A percentile compares a stretch with the other conserved stretches of the same genome.
phyloP scores from a whole-genome alignment of 371 early-diverging fungal species.

The Lichtheimia ornata region DNA sequence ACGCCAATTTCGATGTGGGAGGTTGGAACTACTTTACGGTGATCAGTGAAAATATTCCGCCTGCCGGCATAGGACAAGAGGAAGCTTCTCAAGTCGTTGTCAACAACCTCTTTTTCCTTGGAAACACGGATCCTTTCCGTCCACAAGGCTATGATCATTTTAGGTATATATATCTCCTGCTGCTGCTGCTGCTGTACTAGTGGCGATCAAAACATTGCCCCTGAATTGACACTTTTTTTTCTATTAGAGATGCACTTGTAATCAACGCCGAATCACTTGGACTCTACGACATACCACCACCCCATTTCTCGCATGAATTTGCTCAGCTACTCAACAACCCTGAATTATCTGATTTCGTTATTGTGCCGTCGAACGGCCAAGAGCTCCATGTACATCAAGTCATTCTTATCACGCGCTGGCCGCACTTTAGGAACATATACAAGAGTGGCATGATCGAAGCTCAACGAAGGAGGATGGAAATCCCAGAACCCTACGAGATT shows the following conservation, averaged over 20 bases:
- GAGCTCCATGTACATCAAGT: conserved; percentile 66
- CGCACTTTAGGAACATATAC: conserved; percentile 66
- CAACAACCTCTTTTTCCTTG: conserved; percentile 50
- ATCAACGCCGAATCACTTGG: conserved; percentile 63
- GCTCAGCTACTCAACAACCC: conserved; percentile 55
- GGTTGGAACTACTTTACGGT: conserved; percentile 71
- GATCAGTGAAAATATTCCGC: conserved; percentile 26
- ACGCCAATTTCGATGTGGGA: conserved; percentile 52
- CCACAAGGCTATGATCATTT: conserved; percentile 66
- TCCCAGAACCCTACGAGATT: conserved; percentile 62
- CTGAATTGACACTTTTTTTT: neutral
- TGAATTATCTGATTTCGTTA: conserved; percentile 65
- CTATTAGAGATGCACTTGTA: conserved; percentile 47
- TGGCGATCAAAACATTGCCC: conserved; percentile 2
- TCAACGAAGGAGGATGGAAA: conserved; percentile 50
- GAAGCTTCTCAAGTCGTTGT: conserved; percentile 21
- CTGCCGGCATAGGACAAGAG: conserved; percentile 14
- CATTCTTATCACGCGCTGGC: conserved; percentile 72
- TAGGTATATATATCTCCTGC: conserved; percentile 23
- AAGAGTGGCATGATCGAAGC: conserved; percentile 71
- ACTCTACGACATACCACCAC: conserved; percentile 55
- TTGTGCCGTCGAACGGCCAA: conserved; percentile 48
- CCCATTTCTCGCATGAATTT: conserved; percentile 49
- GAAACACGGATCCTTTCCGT: conserved; percentile 56
- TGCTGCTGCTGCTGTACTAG: neutral